phyloP scores from a whole-genome alignment of 2,329 filamentous ascomycete genomes.

The Fusarium haematococcum region DNA sequence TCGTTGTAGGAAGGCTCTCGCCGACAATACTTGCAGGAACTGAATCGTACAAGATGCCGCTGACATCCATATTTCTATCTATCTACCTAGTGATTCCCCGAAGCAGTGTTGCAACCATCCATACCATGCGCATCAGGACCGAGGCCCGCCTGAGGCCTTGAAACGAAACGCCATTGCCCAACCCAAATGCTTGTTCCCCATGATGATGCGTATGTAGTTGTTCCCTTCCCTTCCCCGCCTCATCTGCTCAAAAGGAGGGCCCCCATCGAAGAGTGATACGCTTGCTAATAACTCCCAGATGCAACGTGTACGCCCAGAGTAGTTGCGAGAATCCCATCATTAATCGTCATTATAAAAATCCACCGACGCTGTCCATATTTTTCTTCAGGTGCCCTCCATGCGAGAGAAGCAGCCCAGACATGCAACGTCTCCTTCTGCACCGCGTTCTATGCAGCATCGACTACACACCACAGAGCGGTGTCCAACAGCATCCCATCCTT shows the following conservation, averaged over 20 bases:
- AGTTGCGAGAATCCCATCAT: slow-evolving; percentile 29
- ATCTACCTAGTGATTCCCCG: slow-evolving; percentile 32
- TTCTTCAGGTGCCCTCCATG: slow-evolving; percentile 50
- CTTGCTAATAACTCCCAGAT: slow-evolving; percentile 4
- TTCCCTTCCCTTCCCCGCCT: background rate
- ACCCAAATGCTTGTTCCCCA: slow-evolving; percentile 23
- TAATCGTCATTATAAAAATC: slow-evolving; percentile 31
- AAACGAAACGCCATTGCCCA: slow-evolving; percentile 37
- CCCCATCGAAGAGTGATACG: slow-evolving; percentile 16
- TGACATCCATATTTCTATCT: slow-evolving; percentile 22
- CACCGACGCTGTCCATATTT: background rate
- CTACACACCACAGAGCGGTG: slow-evolving; percentile 72
- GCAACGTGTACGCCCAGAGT: background rate
- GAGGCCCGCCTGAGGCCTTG: slow-evolving; percentile 6
- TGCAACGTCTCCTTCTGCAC: slow-evolving; percentile 72
- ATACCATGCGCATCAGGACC: slow-evolving; percentile 8
- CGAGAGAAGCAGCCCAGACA: slow-evolving; percentile 72
- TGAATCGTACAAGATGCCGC: background rate
- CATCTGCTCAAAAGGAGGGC: slow-evolving; percentile 1
- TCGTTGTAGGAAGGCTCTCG: background rate
- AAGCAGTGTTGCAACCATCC: slow-evolving; percentile 7
- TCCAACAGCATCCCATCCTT: slow-evolving; percentile 55
- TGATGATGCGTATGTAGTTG: slow-evolving; percentile 8
- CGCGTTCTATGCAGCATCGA: slow-evolving; percentile 75
- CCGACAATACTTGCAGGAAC: background rate